Base-by-base conservation (phyloP, 257 asterid genomes). In the Capsicum pubescens region DNA sequence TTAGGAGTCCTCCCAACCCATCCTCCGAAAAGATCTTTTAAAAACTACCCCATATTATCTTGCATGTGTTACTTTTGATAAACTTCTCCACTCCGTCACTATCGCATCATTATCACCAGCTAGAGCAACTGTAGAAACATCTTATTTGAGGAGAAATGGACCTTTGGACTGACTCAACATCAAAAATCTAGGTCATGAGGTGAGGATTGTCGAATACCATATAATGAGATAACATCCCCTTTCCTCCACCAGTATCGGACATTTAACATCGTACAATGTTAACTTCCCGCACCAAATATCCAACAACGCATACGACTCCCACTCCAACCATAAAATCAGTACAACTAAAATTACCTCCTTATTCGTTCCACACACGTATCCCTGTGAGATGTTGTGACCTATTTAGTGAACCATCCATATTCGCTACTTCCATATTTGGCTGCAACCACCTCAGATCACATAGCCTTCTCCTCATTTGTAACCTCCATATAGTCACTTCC, bases 401-500 rank as follows among this genome's bases (percentile, higher is more conserved):
- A 14, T 66, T 67, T 35, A 35, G 21, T 67, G 12, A 67, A 67
- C 74, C 74, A 35, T 67, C 44, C 74, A 67, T 35, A 66, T 66
- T 66, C 15, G 72, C 72, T 66, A 66, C 19, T 66, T 66, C 72
- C 72, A 66, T 32, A 14, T 67, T 67, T 67, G 35, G 74, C 48
- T 67, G 50, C 19, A 67, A 35, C 21, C 48, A 7, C n/a, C n/a
- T 35, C 3, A 35, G 11, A 13, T 15, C 48, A 14, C 8, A 35
- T 48, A 48, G 50, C 12, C 50, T 67, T n/a, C 6, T 66, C 72
- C 19, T 66, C 48, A 32, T 66, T 8, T 35, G 48, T 66, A 66
- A 66, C 72, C 72, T 66, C 72, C 44, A 39, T 0, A 66, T 66
- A 66, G 74, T 48, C 74, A 66, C 19, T 32, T 39, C 19, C 48